Conservation (phyloP, 2,329 filamentous ascomycete species). For the Colletotrichum sp. region DNA sequence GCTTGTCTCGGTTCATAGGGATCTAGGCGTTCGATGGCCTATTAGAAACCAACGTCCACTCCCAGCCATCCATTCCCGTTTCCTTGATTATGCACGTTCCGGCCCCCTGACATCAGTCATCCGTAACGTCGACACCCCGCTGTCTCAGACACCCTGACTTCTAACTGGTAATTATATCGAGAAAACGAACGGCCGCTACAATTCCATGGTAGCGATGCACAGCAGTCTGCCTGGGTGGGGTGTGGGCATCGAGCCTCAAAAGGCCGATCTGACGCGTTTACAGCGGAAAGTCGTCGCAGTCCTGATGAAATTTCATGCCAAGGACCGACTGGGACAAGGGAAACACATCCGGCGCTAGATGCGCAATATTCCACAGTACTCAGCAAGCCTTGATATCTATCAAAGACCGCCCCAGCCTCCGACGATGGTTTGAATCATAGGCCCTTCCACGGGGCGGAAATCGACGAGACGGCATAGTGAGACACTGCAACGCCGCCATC, state of each 20-base stretch:
- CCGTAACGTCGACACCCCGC: not conserved
- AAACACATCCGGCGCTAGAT: not conserved
- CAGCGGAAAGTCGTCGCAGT: not conserved
- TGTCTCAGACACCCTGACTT: slow-evolving; percentile 17
- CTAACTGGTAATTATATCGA: not conserved
- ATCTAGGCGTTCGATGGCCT: not conserved
- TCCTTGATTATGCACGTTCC: not conserved
- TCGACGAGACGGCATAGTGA: not conserved
- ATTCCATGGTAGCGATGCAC: not conserved
- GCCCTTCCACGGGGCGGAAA: not conserved
- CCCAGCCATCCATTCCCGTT: not conserved
- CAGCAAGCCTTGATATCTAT: not conserved
- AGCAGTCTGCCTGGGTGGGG: not conserved
- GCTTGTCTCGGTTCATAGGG: not conserved
- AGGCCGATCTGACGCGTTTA: not conserved
- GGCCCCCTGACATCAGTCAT: slow-evolving; percentile 1
- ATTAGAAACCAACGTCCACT: not conserved
- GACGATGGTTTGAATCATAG: not conserved
- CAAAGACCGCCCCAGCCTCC: not conserved
- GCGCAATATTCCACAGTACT: not conserved
- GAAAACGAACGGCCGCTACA: not conserved
- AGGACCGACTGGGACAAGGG: not conserved
- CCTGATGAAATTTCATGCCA: not conserved
- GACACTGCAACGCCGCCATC: not conserved
- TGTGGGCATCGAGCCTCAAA: not conserved